A percentile compares a stretch with the other conserved stretches of the same genome.
phyloP scores from a whole-genome alignment of 495 filamentous ascomycete species.

The Antarctomyces pellizariae region DNA sequence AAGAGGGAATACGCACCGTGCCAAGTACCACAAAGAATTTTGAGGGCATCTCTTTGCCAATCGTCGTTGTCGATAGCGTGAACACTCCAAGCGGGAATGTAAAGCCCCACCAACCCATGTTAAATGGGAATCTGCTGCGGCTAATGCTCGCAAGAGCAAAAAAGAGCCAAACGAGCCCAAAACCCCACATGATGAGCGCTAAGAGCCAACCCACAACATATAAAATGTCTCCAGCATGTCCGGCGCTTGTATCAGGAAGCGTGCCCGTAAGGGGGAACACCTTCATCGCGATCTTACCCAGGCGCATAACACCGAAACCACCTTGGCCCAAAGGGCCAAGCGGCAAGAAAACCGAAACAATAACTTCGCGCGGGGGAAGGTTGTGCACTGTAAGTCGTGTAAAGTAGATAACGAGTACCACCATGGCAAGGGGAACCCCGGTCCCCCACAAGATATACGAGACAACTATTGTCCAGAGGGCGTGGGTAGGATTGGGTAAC shows the following conservation, averaged over 20 bases:
- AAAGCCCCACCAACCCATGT: slow-evolving; percentile 47
- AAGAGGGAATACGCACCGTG: slow-evolving; percentile 18
- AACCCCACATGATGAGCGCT: slow-evolving; percentile 34
- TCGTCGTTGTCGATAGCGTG: slow-evolving; percentile 21
- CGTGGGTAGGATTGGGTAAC: slow-evolving; percentile 25
- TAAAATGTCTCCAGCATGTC: slow-evolving; percentile 22
- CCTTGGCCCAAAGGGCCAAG: slow-evolving; percentile 35
- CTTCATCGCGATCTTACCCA: slow-evolving; percentile 25
- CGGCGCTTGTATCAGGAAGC: slow-evolving; percentile 12
- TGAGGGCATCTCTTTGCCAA: slow-evolving; percentile 26
- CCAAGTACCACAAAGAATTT: slow-evolving; percentile 29
- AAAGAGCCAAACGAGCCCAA: slow-evolving; percentile 36
- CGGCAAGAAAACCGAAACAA: slow-evolving; percentile 37
- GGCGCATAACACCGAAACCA: slow-evolving; percentile 29
- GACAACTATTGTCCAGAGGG: slow-evolving; percentile 29
- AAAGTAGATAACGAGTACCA: slow-evolving; percentile 35
- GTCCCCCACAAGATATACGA: slow-evolving; percentile 37
- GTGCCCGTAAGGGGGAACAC: slow-evolving; percentile 27
- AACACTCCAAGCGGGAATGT: slow-evolving; percentile 38
- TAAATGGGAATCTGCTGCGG: slow-evolving; percentile 31
- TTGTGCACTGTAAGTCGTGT: slow-evolving; percentile 32
- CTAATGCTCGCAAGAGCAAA: slow-evolving; percentile 26
- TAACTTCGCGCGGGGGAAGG: slow-evolving; percentile 30
- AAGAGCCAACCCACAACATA: slow-evolving; percentile 28
- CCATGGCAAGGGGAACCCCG: slow-evolving; percentile 28